Evolutionary conservation across 2,329 filamentous ascomycete genomes (phyloP).

Genomic region (Claviceps humidiphila): DNA sequence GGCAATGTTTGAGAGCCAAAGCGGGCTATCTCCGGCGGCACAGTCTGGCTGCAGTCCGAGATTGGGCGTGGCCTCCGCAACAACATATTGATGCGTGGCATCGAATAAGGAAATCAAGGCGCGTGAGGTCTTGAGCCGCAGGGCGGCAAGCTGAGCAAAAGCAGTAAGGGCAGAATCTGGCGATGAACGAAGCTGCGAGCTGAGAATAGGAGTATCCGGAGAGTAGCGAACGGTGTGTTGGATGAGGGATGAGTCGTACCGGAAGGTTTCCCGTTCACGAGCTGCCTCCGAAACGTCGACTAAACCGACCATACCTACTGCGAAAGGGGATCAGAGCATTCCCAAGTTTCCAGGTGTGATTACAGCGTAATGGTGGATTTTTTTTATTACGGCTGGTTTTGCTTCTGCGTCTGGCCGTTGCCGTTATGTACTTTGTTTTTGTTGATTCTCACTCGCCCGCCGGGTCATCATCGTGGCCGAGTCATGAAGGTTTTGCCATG

Average conservation of each 20-base stretch:
- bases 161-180: constrained; percentile 26
- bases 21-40: neutral
- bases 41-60: constrained; percentile 1
- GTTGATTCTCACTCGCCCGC: neutral
- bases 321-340: neutral
- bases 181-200: constrained; percentile 11
- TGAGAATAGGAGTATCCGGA: neutral
- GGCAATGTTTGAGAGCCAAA: constrained; percentile 11
- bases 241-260: constrained; percentile 1
- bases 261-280: constrained; percentile 3
- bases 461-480: neutral
- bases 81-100: constrained; percentile 27
- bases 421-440: neutral
- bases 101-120: constrained; percentile 35
- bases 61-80: constrained; percentile 30
- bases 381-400: neutral
- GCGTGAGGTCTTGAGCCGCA: constrained; percentile 27
- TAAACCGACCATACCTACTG: neutral
- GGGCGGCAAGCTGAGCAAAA: constrained; percentile 32
- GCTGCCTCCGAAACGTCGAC: constrained; percentile 2
- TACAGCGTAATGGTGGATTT: too few species aligned
- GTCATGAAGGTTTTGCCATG: neutral
- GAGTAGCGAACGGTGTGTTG: neutral
- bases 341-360: neutral
- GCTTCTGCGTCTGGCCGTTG: neutral